Percentiles rank a stretch among this genome's conserved stretches.
Conservation (phyloP, 1,284 basidiomycete genomes). For the Pholiota adiposa region DNA sequence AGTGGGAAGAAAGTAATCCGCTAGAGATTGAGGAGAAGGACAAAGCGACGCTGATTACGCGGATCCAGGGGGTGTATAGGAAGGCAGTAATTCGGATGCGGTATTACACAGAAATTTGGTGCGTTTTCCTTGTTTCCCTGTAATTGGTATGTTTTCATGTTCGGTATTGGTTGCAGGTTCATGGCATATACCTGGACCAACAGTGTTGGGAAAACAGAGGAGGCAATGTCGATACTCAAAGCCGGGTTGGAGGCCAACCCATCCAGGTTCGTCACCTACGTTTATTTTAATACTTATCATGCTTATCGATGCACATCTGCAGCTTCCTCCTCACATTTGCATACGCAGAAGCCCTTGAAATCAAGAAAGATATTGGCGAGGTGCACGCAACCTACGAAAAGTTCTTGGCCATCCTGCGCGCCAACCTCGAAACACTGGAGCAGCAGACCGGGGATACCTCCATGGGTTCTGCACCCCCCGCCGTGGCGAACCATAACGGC, state of each 20-base stretch:
- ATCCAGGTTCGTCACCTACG: conserved; percentile 52
- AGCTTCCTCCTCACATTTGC: conserved; percentile 92
- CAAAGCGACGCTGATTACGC: conserved; percentile 61
- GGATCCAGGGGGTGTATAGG: conserved; percentile 84
- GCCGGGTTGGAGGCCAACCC: conserved; percentile 91
- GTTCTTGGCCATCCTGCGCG: conserved; percentile 72
- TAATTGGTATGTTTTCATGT: no score
- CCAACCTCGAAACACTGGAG: conserved; percentile 76
- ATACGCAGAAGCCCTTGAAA: conserved; percentile 85
- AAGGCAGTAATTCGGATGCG: conserved; percentile 91
- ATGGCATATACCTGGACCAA: conserved; percentile 87
- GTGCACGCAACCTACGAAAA: conserved; percentile 74
- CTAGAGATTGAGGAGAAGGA: conserved; percentile 92
- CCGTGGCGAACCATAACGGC: conserved; percentile 12
- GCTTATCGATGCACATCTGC: conserved; percentile 6
- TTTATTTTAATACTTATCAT: conserved; percentile 3
- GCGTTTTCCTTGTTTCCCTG: conserved; percentile 24
- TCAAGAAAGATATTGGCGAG: conserved; percentile 64
- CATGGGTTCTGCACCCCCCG: conserved; percentile 25
- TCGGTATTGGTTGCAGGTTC: conserved; percentile 81
- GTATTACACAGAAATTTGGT: conserved; percentile 96
- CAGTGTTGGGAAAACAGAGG: conserved; percentile 78
- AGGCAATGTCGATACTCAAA: conserved; percentile 82
- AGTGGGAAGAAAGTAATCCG: conserved; percentile 97
- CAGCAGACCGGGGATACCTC: conserved; percentile 51